These are phyloP conservation scores for Coemansia sp. DNA, from an alignment of 192 early-diverging fungal genomes.

Conservation along the genomic window DNA sequence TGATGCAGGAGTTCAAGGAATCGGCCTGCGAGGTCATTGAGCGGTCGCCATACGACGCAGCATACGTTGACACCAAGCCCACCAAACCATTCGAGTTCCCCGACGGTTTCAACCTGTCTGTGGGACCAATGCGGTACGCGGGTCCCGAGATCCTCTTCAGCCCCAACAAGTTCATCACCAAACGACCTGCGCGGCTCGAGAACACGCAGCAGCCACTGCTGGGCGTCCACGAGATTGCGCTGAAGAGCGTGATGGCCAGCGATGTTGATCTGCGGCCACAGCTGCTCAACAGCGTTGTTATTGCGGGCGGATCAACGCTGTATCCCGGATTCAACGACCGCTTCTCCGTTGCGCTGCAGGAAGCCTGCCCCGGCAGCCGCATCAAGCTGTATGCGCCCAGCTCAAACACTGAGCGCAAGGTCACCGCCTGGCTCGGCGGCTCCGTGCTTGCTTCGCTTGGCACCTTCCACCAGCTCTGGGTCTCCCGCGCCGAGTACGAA, in stretches of 20 bases:
- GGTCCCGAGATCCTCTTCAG: constrained; percentile 88
- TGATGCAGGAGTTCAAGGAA: constrained; percentile 94
- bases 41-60: constrained; percentile 24
- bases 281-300: constrained; percentile 78
- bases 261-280: constrained; percentile 88
- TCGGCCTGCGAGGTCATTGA: constrained; percentile 78
- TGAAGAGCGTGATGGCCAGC: constrained; percentile 70
- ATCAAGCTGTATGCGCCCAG: constrained; percentile 65
- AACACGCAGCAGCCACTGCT: constrained; percentile 21
- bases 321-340: constrained; percentile 89
- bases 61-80: constrained; percentile 60
- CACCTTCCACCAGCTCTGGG: constrained; percentile 99
- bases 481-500: constrained; percentile 93
- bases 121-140: constrained; percentile 78
- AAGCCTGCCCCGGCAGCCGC: constrained; percentile 55
- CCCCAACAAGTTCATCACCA: constrained; percentile 63
- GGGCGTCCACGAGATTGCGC: constrained; percentile 74
- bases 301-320: constrained; percentile 89
- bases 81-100: constrained; percentile 93
- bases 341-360: constrained; percentile 47
- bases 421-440: constrained; percentile 96
- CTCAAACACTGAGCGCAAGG: constrained; percentile 67
- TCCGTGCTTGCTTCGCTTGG: constrained; percentile 93
- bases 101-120: constrained; percentile 85
- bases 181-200: constrained; percentile 24